Evolutionary conservation across 192 early-diverging fungal species (phyloP).

Genomic region (Obelidium mucronatum): DNA sequence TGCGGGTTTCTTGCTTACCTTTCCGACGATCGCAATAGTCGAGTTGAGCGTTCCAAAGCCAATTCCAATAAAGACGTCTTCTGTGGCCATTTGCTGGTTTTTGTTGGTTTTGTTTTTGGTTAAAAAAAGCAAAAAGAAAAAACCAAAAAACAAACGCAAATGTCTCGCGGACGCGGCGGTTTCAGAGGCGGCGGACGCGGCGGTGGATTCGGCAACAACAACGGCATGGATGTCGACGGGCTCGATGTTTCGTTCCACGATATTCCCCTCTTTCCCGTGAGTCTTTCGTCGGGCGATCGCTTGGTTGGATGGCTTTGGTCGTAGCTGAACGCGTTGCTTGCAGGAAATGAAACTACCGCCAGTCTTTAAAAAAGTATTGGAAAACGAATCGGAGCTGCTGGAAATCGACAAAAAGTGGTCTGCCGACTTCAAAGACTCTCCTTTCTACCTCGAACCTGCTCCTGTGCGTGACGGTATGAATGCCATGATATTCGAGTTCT

Average conservation of each 20-base stretch:
- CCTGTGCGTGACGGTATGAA: constrained; percentile 31
- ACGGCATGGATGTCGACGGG: constrained; percentile 12
- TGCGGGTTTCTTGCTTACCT: constrained; percentile 60
- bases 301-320: background rate
- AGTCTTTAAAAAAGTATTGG: constrained; percentile 14
- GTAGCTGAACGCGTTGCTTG: background rate
- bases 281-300: background rate
- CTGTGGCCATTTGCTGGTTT: constrained; percentile 23
- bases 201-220: background rate
- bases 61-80: constrained; percentile 65
- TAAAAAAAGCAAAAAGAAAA: constrained; percentile 5
- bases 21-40: constrained; percentile 84
- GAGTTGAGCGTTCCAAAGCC: constrained; percentile 87
- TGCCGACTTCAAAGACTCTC: constrained; percentile 29
- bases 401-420: constrained; percentile 28
- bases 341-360: constrained; percentile 31
- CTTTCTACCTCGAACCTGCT: constrained; percentile 27
- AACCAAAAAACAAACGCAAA: constrained; percentile 9
- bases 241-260: constrained; percentile 34
- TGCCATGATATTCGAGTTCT: no score
- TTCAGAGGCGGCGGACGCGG: constrained; percentile 29
- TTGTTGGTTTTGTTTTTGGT: constrained; percentile 14
- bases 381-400: constrained; percentile 19
- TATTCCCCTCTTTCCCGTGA: constrained; percentile 31
- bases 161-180: constrained; percentile 28